Percentiles rank a stretch among this genome's conserved stretches.
Conservation (phyloP, 305 asterid genomes). For the Fraxinus paxiana region DNA sequence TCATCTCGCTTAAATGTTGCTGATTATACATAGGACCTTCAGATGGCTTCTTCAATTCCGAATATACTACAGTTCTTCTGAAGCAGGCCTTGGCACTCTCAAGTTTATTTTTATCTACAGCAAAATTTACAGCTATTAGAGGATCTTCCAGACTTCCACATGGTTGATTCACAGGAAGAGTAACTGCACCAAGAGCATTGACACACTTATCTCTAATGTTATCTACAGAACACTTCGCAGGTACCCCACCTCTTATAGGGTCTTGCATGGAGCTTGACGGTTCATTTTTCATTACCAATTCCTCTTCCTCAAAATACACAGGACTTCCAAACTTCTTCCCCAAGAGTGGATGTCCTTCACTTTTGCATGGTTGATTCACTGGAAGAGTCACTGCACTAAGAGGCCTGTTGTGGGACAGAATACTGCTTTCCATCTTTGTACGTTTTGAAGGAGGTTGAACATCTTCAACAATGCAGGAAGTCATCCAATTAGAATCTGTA, state of each 20-base stretch:
- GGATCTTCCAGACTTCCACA: constrained; percentile 21
- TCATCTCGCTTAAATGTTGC: neutral
- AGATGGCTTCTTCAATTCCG: constrained; percentile 12
- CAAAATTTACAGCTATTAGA: constrained; percentile 20
- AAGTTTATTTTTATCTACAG: constrained; percentile 23
- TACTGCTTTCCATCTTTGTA: constrained; percentile 28
- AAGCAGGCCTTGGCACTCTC: constrained; percentile 20
- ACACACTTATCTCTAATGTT: neutral
- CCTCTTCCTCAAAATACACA: constrained; percentile 10
- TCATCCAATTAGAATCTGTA: constrained; percentile 14
- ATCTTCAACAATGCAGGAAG: constrained; percentile 21
- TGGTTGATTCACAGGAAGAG: constrained; percentile 1
- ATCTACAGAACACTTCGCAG: neutral
- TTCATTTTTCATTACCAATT: constrained; percentile 17
- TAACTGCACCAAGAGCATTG: constrained; percentile 21
- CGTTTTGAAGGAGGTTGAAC: constrained; percentile 38
- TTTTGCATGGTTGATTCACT: neutral
- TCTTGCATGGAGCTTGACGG: constrained; percentile 19
- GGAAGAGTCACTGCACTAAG: constrained; percentile 19
- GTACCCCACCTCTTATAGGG: constrained; percentile 12
- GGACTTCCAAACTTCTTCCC: constrained; percentile 25
- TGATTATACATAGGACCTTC: constrained; percentile 13
- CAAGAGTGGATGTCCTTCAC: constrained; percentile 13
- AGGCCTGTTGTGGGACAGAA: constrained; percentile 28
- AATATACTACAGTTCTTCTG: constrained; percentile 7